Conservation (phyloP, 768 basidiomycete species). For the Phaffia tasmanica region DNA sequence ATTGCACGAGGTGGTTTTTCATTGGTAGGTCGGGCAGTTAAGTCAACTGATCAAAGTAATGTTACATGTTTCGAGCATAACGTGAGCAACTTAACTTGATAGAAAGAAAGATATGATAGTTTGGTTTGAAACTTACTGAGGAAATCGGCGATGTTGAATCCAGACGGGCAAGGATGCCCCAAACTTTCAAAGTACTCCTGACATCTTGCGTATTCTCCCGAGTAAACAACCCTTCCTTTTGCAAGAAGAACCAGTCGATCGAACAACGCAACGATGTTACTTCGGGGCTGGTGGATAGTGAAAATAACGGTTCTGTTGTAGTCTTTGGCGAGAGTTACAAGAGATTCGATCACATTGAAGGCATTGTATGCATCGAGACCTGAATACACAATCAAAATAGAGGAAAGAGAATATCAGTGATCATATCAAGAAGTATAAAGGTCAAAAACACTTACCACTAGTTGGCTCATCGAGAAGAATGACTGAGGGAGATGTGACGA, state of each 20-base stretch:
- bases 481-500: constrained; percentile 93
- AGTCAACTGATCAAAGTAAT: constrained; percentile 47
- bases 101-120: not conserved
- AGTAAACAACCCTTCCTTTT: constrained; percentile 71
- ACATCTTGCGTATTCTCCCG: constrained; percentile 62
- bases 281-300: constrained; percentile 95
- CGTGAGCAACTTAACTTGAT: not conserved
- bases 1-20: constrained; percentile 33
- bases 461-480: constrained; percentile 96
- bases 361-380: constrained; percentile 94
- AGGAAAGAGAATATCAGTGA: constrained; percentile 15
- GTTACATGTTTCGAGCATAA: too few relatives aligned
- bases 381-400: constrained; percentile 31
- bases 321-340: constrained; percentile 69
- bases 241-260: constrained; percentile 82
- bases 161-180: constrained; percentile 74
- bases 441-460: constrained; percentile 50
- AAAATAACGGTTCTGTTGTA: constrained; percentile 94
- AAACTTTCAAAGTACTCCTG: constrained; percentile 69
- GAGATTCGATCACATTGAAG: constrained; percentile 79
- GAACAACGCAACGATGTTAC: constrained; percentile 92
- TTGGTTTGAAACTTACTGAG: constrained; percentile 54
- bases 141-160: constrained; percentile 95
- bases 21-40: constrained; percentile 49
- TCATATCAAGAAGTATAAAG: constrained; percentile 2